Base-by-base conservation (phyloP, 352 stramenopile species). In the Phytophthora tubulina region DNA sequence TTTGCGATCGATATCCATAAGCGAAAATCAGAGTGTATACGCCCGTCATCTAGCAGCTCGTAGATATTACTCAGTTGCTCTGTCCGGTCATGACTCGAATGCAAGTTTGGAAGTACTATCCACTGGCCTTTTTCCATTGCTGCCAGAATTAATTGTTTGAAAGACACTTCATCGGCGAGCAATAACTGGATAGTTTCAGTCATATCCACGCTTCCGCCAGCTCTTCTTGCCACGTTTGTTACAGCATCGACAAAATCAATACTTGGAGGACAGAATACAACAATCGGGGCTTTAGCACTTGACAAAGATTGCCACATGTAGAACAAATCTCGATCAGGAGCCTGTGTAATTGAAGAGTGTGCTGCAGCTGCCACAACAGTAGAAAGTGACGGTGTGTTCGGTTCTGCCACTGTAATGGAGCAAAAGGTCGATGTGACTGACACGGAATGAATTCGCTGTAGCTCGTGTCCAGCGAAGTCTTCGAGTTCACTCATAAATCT, bases 1-100 rank as follows among this genome's bases (percentile, higher is more conserved):
- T 70, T 58, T 17, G 36, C 14, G 13, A 64, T 21, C 15, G 80
- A 92, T 15, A 88, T 35, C 84, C 86, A 93, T 9, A 93, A 55
- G 4, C 86, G 84, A 44, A 92, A 93, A 39, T 93, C 86, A 1
- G 80, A 74, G 27, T 93, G 86, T 6, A 64, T 48, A 0, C 78
- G 65, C 0, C 75, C 57, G 6, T 65, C 60, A 8, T 78, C 48
- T 0, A 89, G 69, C 2, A 48, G 62, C 11, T 82, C 54, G 13
- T 87, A 82, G 3, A 90, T 63, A 0, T 30, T 64, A 39, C 62
- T 44, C 0, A 93, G 38, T 21, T 72, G 68, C 3, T 27, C 8
- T 6, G 82, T 35, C 35, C 72, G 78, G 2, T 59, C 14, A 1
- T 69, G 39, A 3, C 51, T 62, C 2, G 63, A 33, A 27, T 93